Evolutionary conservation across 495 filamentous ascomycete genomes (phyloP).

Genomic region (Penicillium antarcticum): DNA sequence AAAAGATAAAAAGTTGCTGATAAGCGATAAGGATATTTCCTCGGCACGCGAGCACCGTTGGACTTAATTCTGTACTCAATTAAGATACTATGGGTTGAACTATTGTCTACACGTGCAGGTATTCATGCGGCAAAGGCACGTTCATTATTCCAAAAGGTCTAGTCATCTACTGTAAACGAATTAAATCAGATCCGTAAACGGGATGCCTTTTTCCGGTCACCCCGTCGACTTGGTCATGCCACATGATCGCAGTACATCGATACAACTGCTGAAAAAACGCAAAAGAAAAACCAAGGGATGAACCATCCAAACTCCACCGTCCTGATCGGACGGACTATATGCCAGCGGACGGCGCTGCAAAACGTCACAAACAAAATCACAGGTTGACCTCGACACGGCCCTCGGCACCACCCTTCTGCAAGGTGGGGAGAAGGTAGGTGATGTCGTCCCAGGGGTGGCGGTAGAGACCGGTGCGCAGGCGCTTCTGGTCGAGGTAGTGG

Average conservation of each 20-base stretch:
- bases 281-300: conserved; percentile 36
- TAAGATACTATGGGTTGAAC: neutral
- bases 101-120: too few species aligned
- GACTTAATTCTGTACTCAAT: too few species aligned
- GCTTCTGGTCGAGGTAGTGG: conserved; percentile 99
- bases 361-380: conserved; percentile 42
- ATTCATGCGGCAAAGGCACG: conserved; percentile 26
- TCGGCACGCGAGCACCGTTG: neutral
- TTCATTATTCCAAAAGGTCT: conserved; percentile 31
- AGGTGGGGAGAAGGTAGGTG: conserved; percentile 87
- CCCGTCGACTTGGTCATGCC: conserved; percentile 32
- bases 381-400: conserved; percentile 87
- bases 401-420: conserved; percentile 73
- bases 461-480: conserved; percentile 95
- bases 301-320: conserved; percentile 47
- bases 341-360: conserved; percentile 33
- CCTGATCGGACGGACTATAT: conserved; percentile 35
- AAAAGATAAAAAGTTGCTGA: conserved; percentile 4
- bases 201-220: conserved; percentile 24
- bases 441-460: conserved; percentile 98
- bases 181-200: conserved; percentile 29
- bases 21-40: conserved; percentile 17
- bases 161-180: conserved; percentile 31
- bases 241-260: conserved; percentile 34
- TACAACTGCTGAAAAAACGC: conserved; percentile 30